Conservation (phyloP, 164 flowering plant genomes). For the Houttuynia cordata region DNA sequence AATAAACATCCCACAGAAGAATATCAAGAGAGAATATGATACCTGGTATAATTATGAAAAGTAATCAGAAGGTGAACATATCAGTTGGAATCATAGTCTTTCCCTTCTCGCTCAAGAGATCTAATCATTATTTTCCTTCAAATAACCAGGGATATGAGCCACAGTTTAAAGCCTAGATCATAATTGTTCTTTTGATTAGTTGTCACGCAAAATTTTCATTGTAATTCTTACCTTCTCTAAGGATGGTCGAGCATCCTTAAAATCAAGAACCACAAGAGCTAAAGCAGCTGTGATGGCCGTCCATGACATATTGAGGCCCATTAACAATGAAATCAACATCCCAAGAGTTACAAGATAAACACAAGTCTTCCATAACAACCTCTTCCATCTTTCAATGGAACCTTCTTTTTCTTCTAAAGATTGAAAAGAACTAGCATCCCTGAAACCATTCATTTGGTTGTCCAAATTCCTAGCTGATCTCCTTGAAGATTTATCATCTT, state of each 20-base stretch:
- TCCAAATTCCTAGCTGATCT: background rate
- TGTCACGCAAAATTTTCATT: background rate
- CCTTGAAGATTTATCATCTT: background rate
- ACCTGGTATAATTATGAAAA: slow-evolving; percentile 21
- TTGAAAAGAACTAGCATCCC: slow-evolving; percentile 5
- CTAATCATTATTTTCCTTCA: too few relatives aligned
- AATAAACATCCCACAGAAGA: slow-evolving; percentile 69
- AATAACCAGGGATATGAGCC: too few relatives aligned
- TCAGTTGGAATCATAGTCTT: background rate
- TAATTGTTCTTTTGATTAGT: too few relatives aligned
- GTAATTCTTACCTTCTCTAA: slow-evolving; percentile 58
- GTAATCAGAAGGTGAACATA: too few relatives aligned
- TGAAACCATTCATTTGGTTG: slow-evolving; percentile 3
- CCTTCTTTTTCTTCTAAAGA: slow-evolving; percentile 23
- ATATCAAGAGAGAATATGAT: slow-evolving; percentile 52
- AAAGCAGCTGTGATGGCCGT: slow-evolving; percentile 85
- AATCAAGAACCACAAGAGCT: slow-evolving; percentile 79
- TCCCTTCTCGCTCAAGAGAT: too few relatives aligned
- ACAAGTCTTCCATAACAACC: slow-evolving; percentile 45
- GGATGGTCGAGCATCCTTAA: slow-evolving; percentile 75
- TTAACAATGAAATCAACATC: slow-evolving; percentile 63
- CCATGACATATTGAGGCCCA: slow-evolving; percentile 92
- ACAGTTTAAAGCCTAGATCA: too few relatives aligned
- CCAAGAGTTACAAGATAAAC: slow-evolving; percentile 74
- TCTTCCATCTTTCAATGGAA: slow-evolving; percentile 29